These are phyloP conservation scores for Carex sylvatica DNA, from an alignment of 202 grass and related monocot species.

Conservation along the genomic window DNA sequence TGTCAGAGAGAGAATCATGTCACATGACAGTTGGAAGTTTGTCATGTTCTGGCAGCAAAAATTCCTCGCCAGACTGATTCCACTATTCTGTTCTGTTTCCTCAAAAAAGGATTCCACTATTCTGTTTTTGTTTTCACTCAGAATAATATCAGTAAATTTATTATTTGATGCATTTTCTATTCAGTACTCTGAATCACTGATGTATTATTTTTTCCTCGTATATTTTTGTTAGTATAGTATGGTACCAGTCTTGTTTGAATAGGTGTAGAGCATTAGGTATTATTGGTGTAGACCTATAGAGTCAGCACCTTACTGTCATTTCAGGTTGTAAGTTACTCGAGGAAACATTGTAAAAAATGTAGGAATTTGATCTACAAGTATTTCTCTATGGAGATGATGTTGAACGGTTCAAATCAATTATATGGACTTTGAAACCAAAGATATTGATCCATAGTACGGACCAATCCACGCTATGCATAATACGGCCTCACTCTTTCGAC, in stretches of 20 bases:
- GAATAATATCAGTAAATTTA: neutral
- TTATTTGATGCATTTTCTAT: neutral
- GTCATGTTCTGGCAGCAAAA: neutral
- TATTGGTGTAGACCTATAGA: neutral
- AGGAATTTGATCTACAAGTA: no score
- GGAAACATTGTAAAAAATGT: no score
- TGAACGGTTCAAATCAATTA: no score
- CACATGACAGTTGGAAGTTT: slow-evolving; percentile 5
- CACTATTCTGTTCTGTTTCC: neutral
- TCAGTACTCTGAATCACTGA: neutral
- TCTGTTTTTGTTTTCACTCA: neutral
- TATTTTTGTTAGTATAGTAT: neutral
- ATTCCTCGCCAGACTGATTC: neutral
- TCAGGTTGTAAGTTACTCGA: no score
- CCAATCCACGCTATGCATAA: no score
- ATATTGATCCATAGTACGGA: no score
- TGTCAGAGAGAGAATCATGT: neutral
- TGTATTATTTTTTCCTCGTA: neutral
- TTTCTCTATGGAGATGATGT: no score
- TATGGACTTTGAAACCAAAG: no score
- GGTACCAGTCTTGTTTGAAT: neutral
- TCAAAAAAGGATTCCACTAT: neutral
- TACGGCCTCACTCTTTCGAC: neutral
- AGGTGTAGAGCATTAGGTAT: neutral
- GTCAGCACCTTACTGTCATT: neutral